phyloP scores from a whole-genome alignment of 441 rosid genomes.

The Bruguiera hainesii region DNA sequence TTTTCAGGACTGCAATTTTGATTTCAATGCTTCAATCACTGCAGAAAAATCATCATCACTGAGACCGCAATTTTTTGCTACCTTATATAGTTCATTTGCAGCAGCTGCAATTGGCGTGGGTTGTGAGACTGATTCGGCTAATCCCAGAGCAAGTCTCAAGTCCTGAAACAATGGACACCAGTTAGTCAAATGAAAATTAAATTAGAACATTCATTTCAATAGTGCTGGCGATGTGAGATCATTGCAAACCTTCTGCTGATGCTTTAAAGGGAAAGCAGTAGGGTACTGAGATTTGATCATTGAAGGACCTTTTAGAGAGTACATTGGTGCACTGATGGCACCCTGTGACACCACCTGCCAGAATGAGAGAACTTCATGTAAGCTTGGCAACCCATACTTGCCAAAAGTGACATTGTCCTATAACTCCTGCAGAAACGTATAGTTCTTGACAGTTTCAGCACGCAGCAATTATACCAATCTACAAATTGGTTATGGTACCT shows the following conservation, averaged over 20 bases:
- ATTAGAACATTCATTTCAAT: neutral
- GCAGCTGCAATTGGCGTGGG: slow-evolving; percentile 87
- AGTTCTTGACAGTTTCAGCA: too few relatives aligned
- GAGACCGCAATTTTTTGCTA: slow-evolving; percentile 82
- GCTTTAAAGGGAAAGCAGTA: slow-evolving; percentile 88
- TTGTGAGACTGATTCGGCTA: slow-evolving; percentile 89
- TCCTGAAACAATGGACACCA: slow-evolving; percentile 45
- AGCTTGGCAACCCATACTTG: neutral
- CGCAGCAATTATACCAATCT: too few relatives aligned
- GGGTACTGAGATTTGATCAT: slow-evolving; percentile 79
- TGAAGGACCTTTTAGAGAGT: slow-evolving; percentile 77
- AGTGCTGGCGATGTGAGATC: slow-evolving; percentile 1
- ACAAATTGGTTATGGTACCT: too few relatives aligned
- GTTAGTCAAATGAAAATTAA: neutral
- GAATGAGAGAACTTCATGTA: neutral
- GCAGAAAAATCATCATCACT: slow-evolving; percentile 86
- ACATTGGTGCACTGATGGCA: slow-evolving; percentile 89
- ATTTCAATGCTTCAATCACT: slow-evolving; percentile 79
- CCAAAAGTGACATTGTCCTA: too few relatives aligned
- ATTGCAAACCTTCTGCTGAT: slow-evolving; percentile 83
- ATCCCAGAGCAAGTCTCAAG: slow-evolving; percentile 78
- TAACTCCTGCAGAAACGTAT: too few relatives aligned
- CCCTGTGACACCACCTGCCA: slow-evolving; percentile 83
- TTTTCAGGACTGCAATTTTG: slow-evolving; percentile 31
- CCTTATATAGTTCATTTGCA: slow-evolving; percentile 81